Percentiles rank a stretch among this genome's conserved stretches.
Evolutionary conservation across 2,329 filamentous ascomycete species (phyloP).

Genomic region (Hypoxylon sp.): DNA sequence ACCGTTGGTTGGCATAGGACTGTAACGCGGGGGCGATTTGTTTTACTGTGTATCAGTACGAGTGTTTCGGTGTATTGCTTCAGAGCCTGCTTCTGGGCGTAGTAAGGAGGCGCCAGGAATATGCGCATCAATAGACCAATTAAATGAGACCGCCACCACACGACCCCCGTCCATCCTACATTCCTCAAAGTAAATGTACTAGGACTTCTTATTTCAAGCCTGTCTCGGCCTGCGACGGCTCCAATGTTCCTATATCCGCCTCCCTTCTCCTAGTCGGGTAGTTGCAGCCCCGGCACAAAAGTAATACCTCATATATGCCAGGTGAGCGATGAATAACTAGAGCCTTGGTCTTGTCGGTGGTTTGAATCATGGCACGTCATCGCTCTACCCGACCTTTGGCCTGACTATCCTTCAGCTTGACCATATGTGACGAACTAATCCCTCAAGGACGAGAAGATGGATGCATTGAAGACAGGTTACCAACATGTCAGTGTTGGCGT

Average conservation of each 20-base stretch:
- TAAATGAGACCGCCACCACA: background rate
- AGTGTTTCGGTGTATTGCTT: background rate
- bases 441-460: background rate
- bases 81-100: background rate
- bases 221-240: background rate
- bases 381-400: background rate
- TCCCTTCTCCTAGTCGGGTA: no score
- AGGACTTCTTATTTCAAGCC: background rate
- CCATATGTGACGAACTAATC: background rate
- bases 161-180: background rate
- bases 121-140: background rate
- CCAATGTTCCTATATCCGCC: no score
- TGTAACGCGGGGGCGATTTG: constrained; percentile 1
- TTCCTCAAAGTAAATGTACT: background rate
- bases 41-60: background rate
- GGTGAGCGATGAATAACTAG: no score
- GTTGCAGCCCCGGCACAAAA: no score
- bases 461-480: background rate
- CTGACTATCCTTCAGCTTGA: background rate
- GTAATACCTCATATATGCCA: no score
- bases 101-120: background rate
- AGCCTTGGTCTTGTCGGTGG: no score
- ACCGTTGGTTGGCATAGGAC: background rate
- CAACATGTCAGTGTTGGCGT: background rate
- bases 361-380: no score